A percentile compares a stretch with the other conserved stretches of the same genome.
phyloP scores from a whole-genome alignment of 768 basidiomycete species.

The Leccinum barrowsii region DNA sequence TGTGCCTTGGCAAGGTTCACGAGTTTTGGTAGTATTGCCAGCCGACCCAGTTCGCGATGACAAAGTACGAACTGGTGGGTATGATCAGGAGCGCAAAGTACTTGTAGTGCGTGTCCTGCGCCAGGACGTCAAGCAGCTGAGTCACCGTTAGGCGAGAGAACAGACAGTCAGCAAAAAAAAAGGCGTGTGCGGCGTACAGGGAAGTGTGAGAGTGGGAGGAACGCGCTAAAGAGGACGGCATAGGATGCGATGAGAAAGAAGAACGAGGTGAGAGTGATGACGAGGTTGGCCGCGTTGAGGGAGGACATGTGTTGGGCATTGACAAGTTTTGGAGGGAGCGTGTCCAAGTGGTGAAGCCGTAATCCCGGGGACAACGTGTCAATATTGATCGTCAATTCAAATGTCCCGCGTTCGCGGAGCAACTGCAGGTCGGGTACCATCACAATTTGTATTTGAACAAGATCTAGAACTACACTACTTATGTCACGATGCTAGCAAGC shows the following conservation, averaged over 20 bases:
- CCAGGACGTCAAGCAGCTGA: constrained; percentile 63
- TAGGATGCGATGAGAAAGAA: constrained; percentile 61
- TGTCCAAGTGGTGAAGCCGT: constrained; percentile 20
- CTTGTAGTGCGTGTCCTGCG: constrained; percentile 83
- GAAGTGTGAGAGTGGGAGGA: constrained; percentile 51
- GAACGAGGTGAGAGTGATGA: constrained; percentile 42
- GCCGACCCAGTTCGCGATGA: constrained; percentile 98
- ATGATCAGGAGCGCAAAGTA: constrained; percentile 78
- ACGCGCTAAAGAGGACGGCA: constrained; percentile 62
- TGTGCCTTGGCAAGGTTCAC: constrained; percentile 33
- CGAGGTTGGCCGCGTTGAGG: constrained; percentile 42
- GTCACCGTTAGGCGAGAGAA: constrained; percentile 15
- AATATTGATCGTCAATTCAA: constrained; percentile 1
- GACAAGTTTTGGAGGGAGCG: constrained; percentile 1
- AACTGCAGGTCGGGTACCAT: neutral
- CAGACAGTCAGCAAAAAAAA: neutral
- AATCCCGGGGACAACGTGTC: constrained; percentile 27
- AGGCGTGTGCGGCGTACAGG: constrained; percentile 38
- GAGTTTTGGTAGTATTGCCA: constrained; percentile 97
- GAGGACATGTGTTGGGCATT: constrained; percentile 23
- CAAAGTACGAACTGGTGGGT: constrained; percentile 81
- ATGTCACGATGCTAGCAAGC: constrained; percentile 13
- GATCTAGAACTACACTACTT: constrained; percentile 30
- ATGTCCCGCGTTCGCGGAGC: constrained; percentile 9
- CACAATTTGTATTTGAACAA: constrained; percentile 19